Percentiles rank a stretch among this genome's conserved stretches.
Evolutionary conservation across 2,329 filamentous ascomycete genomes (phyloP).

Genomic region (Coniochaeta sp.): DNA sequence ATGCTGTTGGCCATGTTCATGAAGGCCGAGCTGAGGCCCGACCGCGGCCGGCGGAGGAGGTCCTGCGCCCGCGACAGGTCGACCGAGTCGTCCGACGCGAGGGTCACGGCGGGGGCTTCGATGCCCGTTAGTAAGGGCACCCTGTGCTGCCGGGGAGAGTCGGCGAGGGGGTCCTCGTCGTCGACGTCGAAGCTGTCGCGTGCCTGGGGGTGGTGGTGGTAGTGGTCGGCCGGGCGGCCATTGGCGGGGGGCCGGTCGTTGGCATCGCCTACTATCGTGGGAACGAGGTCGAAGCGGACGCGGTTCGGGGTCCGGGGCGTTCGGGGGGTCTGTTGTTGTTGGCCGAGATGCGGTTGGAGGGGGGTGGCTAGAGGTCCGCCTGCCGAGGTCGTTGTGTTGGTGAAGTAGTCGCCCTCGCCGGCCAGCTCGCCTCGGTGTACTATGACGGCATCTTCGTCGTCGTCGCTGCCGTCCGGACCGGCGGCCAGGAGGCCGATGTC

Average conservation of each 20-base stretch:
- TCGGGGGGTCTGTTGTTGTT: constrained; percentile 8
- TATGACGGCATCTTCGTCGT: constrained; percentile 4
- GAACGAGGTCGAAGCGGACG: constrained; percentile 63
- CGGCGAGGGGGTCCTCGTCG: constrained; percentile 22
- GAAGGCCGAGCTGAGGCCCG: constrained; percentile 78
- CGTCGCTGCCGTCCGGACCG: constrained; percentile 4
- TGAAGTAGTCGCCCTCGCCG: background rate
- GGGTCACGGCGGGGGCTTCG: constrained; percentile 67
- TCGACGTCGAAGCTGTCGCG: constrained; percentile 22
- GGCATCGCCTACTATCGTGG: constrained; percentile 28
- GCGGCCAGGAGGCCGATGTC: constrained; percentile 17
- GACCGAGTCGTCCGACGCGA: constrained; percentile 48
- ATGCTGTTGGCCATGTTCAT: constrained; percentile 99
- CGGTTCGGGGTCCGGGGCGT: constrained; percentile 61
- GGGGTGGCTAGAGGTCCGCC: background rate
- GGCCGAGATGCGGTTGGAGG: background rate
- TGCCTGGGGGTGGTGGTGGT: constrained; percentile 13
- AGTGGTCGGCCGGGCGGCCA: constrained; percentile 6
- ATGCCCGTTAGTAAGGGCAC: constrained; percentile 73
- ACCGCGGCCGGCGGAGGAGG: constrained; percentile 65
- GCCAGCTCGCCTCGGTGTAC: constrained; percentile 1
- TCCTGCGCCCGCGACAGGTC: constrained; percentile 41
- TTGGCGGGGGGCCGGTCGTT: constrained; percentile 5
- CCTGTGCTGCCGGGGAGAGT: constrained; percentile 34
- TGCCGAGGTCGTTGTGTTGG: background rate